phyloP scores from a whole-genome alignment of 805 yeast genomes.

The Danielozyma ontarioensis region DNA sequence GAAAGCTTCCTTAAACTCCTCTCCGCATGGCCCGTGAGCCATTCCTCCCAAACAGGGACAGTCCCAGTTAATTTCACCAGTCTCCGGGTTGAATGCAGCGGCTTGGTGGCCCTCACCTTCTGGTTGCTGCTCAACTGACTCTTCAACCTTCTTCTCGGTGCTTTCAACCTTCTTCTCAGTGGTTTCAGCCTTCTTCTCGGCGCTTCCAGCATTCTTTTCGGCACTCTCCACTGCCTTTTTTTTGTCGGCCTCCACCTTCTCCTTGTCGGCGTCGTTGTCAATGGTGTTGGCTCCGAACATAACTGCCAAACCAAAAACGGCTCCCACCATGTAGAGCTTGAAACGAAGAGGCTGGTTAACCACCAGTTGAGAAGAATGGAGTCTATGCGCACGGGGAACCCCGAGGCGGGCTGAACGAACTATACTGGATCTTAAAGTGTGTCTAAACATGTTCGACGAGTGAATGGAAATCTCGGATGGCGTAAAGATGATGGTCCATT shows the following conservation, averaged over 20 bases:
- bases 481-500: neutral
- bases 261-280: slow-evolving; percentile 2
- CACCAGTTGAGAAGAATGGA: neutral
- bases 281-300: slow-evolving; percentile 1
- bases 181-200: neutral
- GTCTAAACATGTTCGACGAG: neutral
- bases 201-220: neutral
- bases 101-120: slow-evolving; percentile 32
- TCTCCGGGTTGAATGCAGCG: slow-evolving; percentile 90
- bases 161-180: slow-evolving; percentile 2
- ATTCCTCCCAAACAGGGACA: slow-evolving; percentile 99
- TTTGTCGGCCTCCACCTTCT: slow-evolving; percentile 1
- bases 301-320: neutral
- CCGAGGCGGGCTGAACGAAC: neutral
- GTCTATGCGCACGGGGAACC: neutral
- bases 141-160: slow-evolving; percentile 3
- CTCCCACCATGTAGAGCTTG: neutral
- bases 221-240: neutral
- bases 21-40: slow-evolving; percentile 99
- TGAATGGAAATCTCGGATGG: neutral
- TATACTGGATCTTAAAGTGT: neutral
- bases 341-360: neutral
- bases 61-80: slow-evolving; percentile 99
- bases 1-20: slow-evolving; percentile 89
- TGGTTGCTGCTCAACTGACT: slow-evolving; percentile 5